Evolutionary conservation across 2,329 filamentous ascomycete species (phyloP).

Genomic region (Dactylellina haptotyla): DNA sequence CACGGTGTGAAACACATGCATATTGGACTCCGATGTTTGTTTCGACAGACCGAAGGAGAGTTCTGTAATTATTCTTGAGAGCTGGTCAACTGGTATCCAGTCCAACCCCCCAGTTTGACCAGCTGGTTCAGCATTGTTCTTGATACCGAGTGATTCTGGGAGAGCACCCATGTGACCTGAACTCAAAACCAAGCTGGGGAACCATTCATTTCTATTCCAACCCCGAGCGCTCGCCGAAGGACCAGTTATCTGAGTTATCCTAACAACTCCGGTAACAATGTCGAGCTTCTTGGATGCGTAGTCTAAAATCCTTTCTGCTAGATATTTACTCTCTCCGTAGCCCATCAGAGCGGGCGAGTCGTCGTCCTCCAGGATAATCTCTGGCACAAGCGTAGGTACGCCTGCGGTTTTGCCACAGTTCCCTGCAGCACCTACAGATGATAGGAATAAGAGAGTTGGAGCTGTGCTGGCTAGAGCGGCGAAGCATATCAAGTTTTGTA

Average conservation of each 20-base stretch:
- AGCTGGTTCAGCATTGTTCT: neutral
- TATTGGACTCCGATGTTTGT: neutral
- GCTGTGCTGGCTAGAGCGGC: slow-evolving; percentile 12
- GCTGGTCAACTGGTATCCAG: slow-evolving; percentile 1
- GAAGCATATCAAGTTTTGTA: slow-evolving; percentile 64
- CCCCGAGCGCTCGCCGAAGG: slow-evolving; percentile 64
- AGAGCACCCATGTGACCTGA: slow-evolving; percentile 61
- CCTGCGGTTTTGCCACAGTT: slow-evolving; percentile 56
- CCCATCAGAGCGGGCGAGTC: slow-evolving; percentile 63
- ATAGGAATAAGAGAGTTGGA: slow-evolving; percentile 62
- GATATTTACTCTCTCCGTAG: slow-evolving; percentile 67
- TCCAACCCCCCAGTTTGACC: neutral
- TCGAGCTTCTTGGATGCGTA: slow-evolving; percentile 64
- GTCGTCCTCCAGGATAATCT: slow-evolving; percentile 62
- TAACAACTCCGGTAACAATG: slow-evolving; percentile 64
- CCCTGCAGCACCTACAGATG: slow-evolving; percentile 63
- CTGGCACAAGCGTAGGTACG: slow-evolving; percentile 61
- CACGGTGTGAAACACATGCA: neutral
- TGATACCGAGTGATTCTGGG: slow-evolving; percentile 20
- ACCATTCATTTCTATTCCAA: slow-evolving; percentile 68
- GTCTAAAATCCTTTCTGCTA: slow-evolving; percentile 66
- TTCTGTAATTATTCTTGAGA: neutral
- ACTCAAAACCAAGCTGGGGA: slow-evolving; percentile 66
- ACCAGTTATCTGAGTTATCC: slow-evolving; percentile 68
- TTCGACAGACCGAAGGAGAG: neutral